Base-by-base conservation (phyloP, 805 yeast genomes). In the Hyphopichia homilentoma region DNA sequence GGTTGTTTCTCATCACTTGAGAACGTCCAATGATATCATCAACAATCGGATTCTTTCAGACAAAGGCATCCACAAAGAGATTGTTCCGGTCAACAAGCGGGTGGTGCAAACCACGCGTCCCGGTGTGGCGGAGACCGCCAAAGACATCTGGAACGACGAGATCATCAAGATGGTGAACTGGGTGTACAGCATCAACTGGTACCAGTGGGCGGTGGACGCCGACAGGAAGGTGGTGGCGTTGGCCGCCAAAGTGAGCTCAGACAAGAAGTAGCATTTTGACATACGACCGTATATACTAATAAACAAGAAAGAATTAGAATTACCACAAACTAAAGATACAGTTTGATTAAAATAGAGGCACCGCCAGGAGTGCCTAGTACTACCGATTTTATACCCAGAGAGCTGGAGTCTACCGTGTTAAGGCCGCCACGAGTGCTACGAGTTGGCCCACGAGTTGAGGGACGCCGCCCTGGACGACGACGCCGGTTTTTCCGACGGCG, bases 121-220 rank as follows among this genome's bases (percentile, higher is more conserved):
- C 7, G 52, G 59, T 16, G 39, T 77, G 20, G 48, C 48, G 7
- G 88, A 85, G 54, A 80, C 88, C 0, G 64, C 74, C 39, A 82
- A 79, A 43, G 94, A 84, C 48, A 67, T 84, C 25, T 84, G 95
- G 95, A 81, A 84, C 50, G 78, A 75, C 27, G 89, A 83, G 51
- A 71, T 84, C 33, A 68, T 81, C 36, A 65, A 62, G 27, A 70
- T 73, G 37, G 84, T 79, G 15, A 77, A 77, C 43, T 80, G 83
- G 75, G 44, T 82, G 9, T 82, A 81, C 47, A 48, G 70, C 29
- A 63, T 75, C 40, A 68, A 70, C 51, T 59, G 77, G 71, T 62
- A 72, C 54, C 58, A 61, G 35, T 45, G 54, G 44, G 68, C 67
- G 1, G 44, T 62, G 24, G 47, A 54, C 16, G 52, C 57, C 11